Evolutionary conservation across 2,329 filamentous ascomycete species (phyloP).

Genomic region (Ophiosphaerella herpotricha): DNA sequence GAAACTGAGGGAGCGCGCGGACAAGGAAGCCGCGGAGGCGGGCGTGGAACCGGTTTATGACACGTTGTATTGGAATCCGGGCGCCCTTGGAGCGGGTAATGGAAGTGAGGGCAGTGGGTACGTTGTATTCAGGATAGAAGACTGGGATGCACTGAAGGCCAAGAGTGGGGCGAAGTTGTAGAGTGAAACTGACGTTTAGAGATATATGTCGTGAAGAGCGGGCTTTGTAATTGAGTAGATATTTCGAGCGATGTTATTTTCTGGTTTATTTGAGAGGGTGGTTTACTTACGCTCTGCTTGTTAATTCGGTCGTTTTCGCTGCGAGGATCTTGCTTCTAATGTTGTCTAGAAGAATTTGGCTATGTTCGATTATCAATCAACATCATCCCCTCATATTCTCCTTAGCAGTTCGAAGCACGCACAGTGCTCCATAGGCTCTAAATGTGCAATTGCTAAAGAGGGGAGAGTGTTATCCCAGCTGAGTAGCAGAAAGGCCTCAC

Average conservation of each 20-base stretch:
- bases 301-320: no score
- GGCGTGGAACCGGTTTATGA: slow-evolving; percentile 47
- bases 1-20: slow-evolving; percentile 48
- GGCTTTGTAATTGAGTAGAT: not conserved
- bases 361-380: no score
- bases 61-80: slow-evolving; percentile 57
- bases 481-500: no score
- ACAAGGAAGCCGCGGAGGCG: slow-evolving; percentile 43
- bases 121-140: slow-evolving; percentile 60
- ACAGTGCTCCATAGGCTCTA: no score
- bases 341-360: no score
- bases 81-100: slow-evolving; percentile 39
- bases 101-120: slow-evolving; percentile 53
- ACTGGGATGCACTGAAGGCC: slow-evolving; percentile 62
- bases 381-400: no score
- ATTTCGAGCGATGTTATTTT: not conserved
- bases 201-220: not conserved
- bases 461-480: no score
- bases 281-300: no score
- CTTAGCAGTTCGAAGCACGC: no score
- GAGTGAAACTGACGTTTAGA: not conserved
- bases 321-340: no score
- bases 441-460: no score
- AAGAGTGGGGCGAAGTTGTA: slow-evolving; percentile 29
- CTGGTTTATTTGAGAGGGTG: not conserved